Evolutionary conservation across 1,139 yeast genomes (phyloP).

Genomic region (Pichia sorboxylosa): DNA sequence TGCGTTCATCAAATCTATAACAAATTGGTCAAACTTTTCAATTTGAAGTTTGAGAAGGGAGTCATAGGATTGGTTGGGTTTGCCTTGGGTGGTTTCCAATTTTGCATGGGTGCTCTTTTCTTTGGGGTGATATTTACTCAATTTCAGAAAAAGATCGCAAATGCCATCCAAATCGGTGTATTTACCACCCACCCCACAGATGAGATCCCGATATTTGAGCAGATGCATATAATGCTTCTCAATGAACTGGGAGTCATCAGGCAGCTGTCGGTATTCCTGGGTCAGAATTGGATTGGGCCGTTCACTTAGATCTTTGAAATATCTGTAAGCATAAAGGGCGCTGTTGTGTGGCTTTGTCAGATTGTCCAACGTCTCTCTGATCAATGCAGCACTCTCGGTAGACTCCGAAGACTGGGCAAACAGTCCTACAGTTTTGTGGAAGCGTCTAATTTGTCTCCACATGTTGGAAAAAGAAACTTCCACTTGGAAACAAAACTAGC

Average conservation of each 20-base stretch:
- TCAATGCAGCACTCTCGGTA: not conserved
- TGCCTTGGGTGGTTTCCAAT: not conserved
- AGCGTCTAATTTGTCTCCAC: too few species aligned
- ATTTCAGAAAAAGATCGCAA: constrained; percentile 10
- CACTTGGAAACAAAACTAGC: too few species aligned
- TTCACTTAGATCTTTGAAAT: constrained; percentile 12
- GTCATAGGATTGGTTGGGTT: not conserved
- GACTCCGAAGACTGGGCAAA: not conserved
- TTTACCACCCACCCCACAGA: constrained; percentile 18
- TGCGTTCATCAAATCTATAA: constrained; percentile 29
- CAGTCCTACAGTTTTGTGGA: too few species aligned
- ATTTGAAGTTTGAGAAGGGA: constrained; percentile 2
- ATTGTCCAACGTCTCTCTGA: not conserved
- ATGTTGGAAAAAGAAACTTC: too few species aligned
- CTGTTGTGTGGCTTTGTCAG: constrained; percentile 10
- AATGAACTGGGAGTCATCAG: constrained; percentile 36
- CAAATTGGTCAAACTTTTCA: constrained; percentile 26
- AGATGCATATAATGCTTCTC: constrained; percentile 33
- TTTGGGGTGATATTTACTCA: constrained; percentile 19
- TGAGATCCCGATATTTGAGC: constrained; percentile 23
- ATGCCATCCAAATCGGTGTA: constrained; percentile 16
- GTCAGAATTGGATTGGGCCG: constrained; percentile 11
- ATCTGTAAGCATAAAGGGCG: constrained; percentile 15
- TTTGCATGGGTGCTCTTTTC: too few species aligned
- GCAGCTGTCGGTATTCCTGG: constrained; percentile 30